phyloP scores from a whole-genome alignment of 331 rosid species.

The Pyracantha coccinea region DNA sequence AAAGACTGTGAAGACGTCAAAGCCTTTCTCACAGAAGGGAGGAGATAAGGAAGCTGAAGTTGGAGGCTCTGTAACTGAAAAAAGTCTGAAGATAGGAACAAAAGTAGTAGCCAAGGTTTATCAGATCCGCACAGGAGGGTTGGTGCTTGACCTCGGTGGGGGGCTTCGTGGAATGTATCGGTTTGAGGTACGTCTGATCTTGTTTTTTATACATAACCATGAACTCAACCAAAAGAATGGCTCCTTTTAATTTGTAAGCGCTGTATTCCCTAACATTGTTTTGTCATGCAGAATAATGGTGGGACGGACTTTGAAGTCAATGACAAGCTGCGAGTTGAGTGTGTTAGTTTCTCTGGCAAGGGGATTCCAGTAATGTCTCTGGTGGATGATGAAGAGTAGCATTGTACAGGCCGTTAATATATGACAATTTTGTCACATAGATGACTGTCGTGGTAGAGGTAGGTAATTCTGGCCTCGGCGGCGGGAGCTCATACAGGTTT shows the following conservation, averaged over 20 bases:
- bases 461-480: slow-evolving; percentile 6
- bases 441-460: background rate
- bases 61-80: slow-evolving; percentile 20
- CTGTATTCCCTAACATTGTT: background rate
- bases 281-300: slow-evolving; percentile 39
- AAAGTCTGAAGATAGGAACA: slow-evolving; percentile 59
- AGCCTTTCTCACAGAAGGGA: slow-evolving; percentile 18
- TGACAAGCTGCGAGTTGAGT: slow-evolving; percentile 54
- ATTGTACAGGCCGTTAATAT: background rate
- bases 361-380: slow-evolving; percentile 72
- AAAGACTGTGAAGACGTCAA: slow-evolving; percentile 23
- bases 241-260: background rate
- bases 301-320: slow-evolving; percentile 40
- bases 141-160: slow-evolving; percentile 87
- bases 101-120: slow-evolving; percentile 59
- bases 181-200: slow-evolving; percentile 50
- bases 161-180: slow-evolving; percentile 83
- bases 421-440: background rate
- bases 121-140: slow-evolving; percentile 77
- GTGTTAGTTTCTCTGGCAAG: slow-evolving; percentile 63
- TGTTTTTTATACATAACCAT: background rate
- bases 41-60: slow-evolving; percentile 20
- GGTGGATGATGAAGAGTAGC: slow-evolving; percentile 41
- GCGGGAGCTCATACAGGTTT: background rate
- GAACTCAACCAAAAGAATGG: background rate